Percentiles rank a stretch among this genome's conserved stretches.
Evolutionary conservation across 768 basidiomycete genomes (phyloP).

Genomic region (Russula vinacea): DNA sequence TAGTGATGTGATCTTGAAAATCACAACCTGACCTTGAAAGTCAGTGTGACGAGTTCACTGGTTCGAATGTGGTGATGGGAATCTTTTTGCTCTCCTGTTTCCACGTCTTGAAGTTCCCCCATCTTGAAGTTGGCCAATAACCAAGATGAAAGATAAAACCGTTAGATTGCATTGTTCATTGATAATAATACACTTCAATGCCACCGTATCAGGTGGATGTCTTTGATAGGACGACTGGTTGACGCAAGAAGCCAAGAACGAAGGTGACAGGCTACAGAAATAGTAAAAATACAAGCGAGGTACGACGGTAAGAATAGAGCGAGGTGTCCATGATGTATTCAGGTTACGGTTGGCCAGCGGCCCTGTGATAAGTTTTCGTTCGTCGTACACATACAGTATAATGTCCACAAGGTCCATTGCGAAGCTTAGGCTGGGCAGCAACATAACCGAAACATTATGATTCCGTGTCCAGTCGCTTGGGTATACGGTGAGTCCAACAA

Average conservation of each 20-base stretch:
- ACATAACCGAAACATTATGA: no score
- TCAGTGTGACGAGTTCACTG: constrained; percentile 28
- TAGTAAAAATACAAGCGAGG: not conserved
- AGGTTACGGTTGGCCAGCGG: not conserved
- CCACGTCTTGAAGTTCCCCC: no score
- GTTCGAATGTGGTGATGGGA: constrained; percentile 29
- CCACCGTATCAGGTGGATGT: not conserved
- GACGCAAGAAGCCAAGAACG: not conserved
- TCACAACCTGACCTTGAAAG: no score
- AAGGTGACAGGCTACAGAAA: constrained; percentile 13
- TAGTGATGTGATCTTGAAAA: constrained; percentile 39
- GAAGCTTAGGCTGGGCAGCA: no score
- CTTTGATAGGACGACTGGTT: not conserved
- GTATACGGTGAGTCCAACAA: no score
- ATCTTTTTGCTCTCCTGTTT: constrained; percentile 3
- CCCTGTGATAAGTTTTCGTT: not conserved
- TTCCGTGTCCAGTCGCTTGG: no score
- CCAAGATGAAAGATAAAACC: no score
- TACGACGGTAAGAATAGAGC: not conserved
- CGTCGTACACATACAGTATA: constrained; percentile 1
- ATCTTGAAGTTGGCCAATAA: no score
- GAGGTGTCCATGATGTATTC: constrained; percentile 4
- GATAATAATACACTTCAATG: not conserved
- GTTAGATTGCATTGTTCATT: not conserved
- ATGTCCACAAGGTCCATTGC: constrained; percentile 8